Evolutionary conservation across 1,139 yeast genomes (phyloP), one percentile per base, ranked within the genome.

Genomic region (Protomyces lactucae-debilis): DNA sequence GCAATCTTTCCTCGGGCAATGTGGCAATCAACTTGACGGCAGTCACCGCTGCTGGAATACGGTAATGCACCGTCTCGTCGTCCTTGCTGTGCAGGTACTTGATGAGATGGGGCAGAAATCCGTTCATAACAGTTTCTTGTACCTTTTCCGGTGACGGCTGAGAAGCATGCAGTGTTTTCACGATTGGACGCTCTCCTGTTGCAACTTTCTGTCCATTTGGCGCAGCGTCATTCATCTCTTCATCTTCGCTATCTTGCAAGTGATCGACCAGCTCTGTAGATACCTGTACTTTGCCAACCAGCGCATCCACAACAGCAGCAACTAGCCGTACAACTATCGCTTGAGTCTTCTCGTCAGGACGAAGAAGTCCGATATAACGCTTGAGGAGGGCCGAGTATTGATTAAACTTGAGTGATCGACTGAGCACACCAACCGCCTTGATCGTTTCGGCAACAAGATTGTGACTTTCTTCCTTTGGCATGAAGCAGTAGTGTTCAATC

Each of bases 1-100:
- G 82, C 53, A 88, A 77, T 54, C 79, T 77, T 0, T 83, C 85
- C 14, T 80, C 80, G 0, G 88, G 79, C 55, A 93, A 79, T 66
- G 90, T 84, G 70, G 84, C 79, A 23, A 88, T 76, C 66, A 89
- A 81, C 65, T 85, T 83, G n/a, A 88, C 85, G 64, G 91, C 78
- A 0, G 96, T 95, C 72, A 90, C 92, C 1, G 96, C 85, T 59
- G 93, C 75, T 0, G 96, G 92, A 6, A 91, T 83, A 72, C 97
- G 83, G 18, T 81, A 80, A 25, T 85, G 83, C 65, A 89, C 81
- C 1, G 95, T 88, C n/a, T 85, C 89, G 70, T 88, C 95, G 71
- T 90, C 83, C 48, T 70, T 72, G 14, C 71, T 68, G 23, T 73
- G 69, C 70, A 93, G 77, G 16, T 85, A 76, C 69, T 82, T 84